A percentile compares a stretch with the other conserved stretches of the same genome.
phyloP scores from a whole-genome alignment of 192 early-diverging fungal genomes.

The Backusella morwellensis region DNA sequence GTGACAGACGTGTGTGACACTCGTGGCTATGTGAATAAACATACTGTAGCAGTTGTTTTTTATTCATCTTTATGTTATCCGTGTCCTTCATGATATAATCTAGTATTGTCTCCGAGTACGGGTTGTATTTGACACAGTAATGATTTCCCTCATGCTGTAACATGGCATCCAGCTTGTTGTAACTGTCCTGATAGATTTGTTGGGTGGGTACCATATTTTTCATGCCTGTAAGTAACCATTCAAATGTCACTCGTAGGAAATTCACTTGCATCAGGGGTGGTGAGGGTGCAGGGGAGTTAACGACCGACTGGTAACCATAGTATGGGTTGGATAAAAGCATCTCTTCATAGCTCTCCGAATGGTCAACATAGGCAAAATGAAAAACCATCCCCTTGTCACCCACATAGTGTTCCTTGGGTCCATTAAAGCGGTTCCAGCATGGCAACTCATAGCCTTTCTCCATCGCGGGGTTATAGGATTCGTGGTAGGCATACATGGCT shows the following conservation, averaged over 20 bases:
- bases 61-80: not conserved
- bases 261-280: slow-evolving; percentile 1
- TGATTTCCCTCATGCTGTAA: not conserved
- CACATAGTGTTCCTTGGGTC: slow-evolving; percentile 13
- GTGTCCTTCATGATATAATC: slow-evolving; percentile 10
- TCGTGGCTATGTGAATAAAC: slow-evolving; percentile 29
- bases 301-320: not conserved
- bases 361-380: slow-evolving; percentile 9
- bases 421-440: not conserved
- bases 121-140: slow-evolving; percentile 32
- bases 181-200: slow-evolving; percentile 24
- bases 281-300: not conserved
- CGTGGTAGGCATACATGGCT: slow-evolving; percentile 17
- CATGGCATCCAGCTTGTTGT: not conserved
- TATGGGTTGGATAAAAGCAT: not conserved
- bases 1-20: slow-evolving; percentile 24
- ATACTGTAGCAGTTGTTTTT: slow-evolving; percentile 8
- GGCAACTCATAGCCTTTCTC: slow-evolving; percentile 25
- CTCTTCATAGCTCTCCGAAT: not conserved
- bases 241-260: slow-evolving; percentile 24
- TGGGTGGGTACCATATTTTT: not conserved
- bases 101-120: slow-evolving; percentile 23
- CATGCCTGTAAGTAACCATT: slow-evolving; percentile 27
- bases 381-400: slow-evolving; percentile 30
- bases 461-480: slow-evolving; percentile 23